Evolutionary conservation across 768 basidiomycete species (phyloP).

Genomic region (Phanerodontia chrysosporium): DNA sequence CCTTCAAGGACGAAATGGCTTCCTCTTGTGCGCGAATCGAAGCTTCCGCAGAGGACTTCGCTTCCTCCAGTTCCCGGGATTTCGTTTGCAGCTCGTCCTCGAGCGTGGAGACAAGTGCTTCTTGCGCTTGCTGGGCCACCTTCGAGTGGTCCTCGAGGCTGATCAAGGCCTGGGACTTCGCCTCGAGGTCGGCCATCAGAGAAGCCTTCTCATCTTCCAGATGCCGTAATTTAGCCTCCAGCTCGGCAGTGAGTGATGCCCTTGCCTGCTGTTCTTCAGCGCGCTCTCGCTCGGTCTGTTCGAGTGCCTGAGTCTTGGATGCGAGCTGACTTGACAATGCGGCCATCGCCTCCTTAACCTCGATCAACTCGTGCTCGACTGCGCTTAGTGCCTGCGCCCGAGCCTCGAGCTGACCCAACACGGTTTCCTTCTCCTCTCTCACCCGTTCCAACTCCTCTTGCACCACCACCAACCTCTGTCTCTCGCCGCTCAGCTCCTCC

Average conservation of each 20-base stretch:
- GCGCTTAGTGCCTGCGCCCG: not conserved
- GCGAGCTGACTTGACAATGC: not conserved
- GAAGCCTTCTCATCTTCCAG: not conserved
- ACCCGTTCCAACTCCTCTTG: not conserved
- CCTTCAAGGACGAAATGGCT: not conserved
- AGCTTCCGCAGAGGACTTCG: not conserved
- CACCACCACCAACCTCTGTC: not conserved
- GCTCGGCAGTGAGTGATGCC: not conserved
- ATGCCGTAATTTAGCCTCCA: not conserved
- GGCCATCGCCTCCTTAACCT: not conserved
- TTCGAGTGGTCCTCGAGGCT: not conserved
- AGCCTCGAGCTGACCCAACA: not conserved
- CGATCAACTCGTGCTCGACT: not conserved
- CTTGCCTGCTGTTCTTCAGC: not conserved
- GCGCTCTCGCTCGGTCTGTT: not conserved
- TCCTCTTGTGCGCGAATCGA: not conserved
- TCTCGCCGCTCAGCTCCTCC: not conserved
- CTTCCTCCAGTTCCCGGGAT: not conserved
- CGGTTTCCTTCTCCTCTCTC: not conserved
- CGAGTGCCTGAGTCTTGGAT: not conserved
- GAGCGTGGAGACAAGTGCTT: not conserved
- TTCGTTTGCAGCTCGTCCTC: not conserved
- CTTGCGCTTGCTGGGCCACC: not conserved
- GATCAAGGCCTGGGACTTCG: not conserved
- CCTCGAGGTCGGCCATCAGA: not conserved